Evolutionary conservation across 805 yeast genomes (phyloP).

Genomic region (Wickerhamomyces strasburgensis): DNA sequence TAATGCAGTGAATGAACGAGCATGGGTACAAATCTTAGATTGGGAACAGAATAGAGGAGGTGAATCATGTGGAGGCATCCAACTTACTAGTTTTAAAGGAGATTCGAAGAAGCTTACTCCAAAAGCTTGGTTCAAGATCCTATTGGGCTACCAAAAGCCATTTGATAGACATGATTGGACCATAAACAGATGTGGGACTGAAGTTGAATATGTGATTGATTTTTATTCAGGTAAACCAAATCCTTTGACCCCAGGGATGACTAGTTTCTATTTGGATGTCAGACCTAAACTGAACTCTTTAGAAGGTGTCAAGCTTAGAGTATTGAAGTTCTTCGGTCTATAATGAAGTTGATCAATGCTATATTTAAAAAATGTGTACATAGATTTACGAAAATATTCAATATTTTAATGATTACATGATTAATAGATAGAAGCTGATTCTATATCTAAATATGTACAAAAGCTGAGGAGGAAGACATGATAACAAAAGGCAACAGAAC

Average conservation of each 20-base stretch:
- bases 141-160: constrained; percentile 71
- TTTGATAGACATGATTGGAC: constrained; percentile 97
- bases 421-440: background rate
- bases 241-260: constrained; percentile 39
- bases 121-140: constrained; percentile 59
- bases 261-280: constrained; percentile 77
- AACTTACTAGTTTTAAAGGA: constrained; percentile 82
- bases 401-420: constrained; percentile 1
- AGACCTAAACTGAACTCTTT: constrained; percentile 81
- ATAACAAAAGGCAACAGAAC: background rate
- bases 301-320: constrained; percentile 76
- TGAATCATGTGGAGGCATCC: constrained; percentile 76
- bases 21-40: constrained; percentile 75
- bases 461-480: background rate
- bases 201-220: constrained; percentile 88
- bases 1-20: constrained; percentile 87
- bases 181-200: constrained; percentile 76
- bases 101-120: constrained; percentile 85
- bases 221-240: constrained; percentile 62
- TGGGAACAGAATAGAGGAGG: constrained; percentile 72
- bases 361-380: background rate
- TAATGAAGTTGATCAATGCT: constrained; percentile 12
- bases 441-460: constrained; percentile 4
- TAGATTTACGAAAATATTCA: too few relatives aligned
- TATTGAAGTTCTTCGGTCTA: constrained; percentile 56